Conservation (phyloP, 192 early-diverging fungal species). For the Backusella luteola region DNA sequence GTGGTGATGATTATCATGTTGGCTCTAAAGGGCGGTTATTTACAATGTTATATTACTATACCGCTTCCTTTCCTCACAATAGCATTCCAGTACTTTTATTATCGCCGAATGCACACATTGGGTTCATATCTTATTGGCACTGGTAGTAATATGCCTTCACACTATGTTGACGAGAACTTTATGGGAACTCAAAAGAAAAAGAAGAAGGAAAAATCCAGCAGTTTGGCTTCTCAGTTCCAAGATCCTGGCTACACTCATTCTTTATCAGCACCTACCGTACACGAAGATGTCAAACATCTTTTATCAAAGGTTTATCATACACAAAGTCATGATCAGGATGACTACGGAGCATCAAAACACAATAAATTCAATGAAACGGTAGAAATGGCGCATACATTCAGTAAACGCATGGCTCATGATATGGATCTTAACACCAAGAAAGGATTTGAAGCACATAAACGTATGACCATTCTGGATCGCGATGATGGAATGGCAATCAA, state of each 20-base stretch:
- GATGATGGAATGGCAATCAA: slow-evolving; percentile 13
- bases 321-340: slow-evolving; percentile 15
- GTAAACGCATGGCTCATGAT: not conserved
- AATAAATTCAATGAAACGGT: not conserved
- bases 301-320: slow-evolving; percentile 63
- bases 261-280: slow-evolving; percentile 63
- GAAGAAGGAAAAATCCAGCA: not conserved
- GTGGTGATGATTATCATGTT: slow-evolving; percentile 61
- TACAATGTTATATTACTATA: slow-evolving; percentile 48
- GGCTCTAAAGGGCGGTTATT: slow-evolving; percentile 46
- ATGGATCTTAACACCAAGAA: slow-evolving; percentile 8
- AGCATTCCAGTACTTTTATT: slow-evolving; percentile 47
- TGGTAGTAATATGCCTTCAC: slow-evolving; percentile 45
- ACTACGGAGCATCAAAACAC: not conserved
- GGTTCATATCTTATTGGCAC: slow-evolving; percentile 14
- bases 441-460: slow-evolving; percentile 1
- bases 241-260: slow-evolving; percentile 60
- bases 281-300: slow-evolving; percentile 63
- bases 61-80: slow-evolving; percentile 67
- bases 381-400: slow-evolving; percentile 5
- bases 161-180: slow-evolving; percentile 37
- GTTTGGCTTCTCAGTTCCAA: slow-evolving; percentile 57
- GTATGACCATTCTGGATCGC: not conserved
- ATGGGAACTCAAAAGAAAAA: not conserved
- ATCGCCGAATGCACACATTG: slow-evolving; percentile 31